phyloP scores from a whole-genome alignment of 306 rosid species.

The Fragaria nilgerrensis region DNA sequence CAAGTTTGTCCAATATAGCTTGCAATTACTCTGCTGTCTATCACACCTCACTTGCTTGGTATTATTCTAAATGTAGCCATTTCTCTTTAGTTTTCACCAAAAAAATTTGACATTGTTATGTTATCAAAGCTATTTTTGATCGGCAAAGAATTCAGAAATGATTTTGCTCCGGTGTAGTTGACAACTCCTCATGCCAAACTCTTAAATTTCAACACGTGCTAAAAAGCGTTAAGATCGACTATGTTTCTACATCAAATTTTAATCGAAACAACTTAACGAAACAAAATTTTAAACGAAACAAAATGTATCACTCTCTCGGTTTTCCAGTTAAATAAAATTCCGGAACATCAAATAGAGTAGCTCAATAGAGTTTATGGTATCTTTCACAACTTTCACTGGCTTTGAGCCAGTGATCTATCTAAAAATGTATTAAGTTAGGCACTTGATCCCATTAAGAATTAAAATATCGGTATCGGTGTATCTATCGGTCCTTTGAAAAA shows the following conservation, averaged over 20 bases:
- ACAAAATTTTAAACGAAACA: background rate
- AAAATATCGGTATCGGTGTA: too few relatives aligned
- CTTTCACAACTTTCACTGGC: background rate
- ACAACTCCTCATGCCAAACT: background rate
- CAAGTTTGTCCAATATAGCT: background rate
- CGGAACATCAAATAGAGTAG: background rate
- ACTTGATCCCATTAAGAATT: constrained; percentile 33
- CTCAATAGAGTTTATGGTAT: too few relatives aligned
- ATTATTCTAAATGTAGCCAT: background rate
- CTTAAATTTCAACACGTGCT: background rate
- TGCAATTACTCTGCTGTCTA: background rate
- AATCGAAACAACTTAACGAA: background rate
- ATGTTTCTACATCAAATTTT: background rate
- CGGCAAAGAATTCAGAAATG: too few relatives aligned
- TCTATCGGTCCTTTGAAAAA: too few relatives aligned
- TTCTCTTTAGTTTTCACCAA: background rate
- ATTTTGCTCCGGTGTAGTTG: background rate
- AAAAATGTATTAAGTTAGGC: constrained; percentile 13
- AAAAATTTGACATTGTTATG: background rate
- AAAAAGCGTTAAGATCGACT: background rate
- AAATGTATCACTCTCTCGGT: background rate
- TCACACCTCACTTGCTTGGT: background rate
- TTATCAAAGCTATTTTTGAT: background rate
- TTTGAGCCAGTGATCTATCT: background rate
- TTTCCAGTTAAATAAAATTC: background rate